Conservation (phyloP, 192 early-diverging fungal species). For the Coemansia sp. region DNA sequence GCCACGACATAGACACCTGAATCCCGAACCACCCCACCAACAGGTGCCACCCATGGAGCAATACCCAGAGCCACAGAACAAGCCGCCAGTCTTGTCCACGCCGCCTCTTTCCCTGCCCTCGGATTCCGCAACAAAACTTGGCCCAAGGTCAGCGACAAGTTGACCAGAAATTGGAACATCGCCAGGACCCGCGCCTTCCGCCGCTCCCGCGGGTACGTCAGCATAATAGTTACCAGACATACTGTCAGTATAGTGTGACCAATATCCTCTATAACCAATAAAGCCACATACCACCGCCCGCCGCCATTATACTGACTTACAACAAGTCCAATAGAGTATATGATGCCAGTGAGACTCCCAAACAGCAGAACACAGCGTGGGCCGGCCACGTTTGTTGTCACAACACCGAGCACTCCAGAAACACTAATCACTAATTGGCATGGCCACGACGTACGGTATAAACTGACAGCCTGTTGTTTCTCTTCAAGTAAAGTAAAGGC, state of each 20-base stretch:
- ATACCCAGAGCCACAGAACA: background rate
- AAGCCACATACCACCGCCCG: constrained; percentile 10
- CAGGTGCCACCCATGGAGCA: constrained; percentile 7
- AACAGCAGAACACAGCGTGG: constrained; percentile 10
- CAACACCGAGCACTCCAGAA: constrained; percentile 11
- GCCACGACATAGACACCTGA: constrained; percentile 32
- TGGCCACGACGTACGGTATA: constrained; percentile 21
- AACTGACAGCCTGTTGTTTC: background rate
- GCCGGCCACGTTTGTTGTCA: constrained; percentile 19
- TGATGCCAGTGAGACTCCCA: background rate
- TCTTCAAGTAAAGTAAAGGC: background rate
- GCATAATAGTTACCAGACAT: constrained; percentile 12
- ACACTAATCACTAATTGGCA: constrained; percentile 12
- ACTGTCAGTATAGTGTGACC: constrained; percentile 18
- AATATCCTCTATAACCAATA: background rate
- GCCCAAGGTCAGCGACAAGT: constrained; percentile 28
- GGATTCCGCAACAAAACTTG: background rate
- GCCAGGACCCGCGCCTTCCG: constrained; percentile 24
- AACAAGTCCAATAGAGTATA: constrained; percentile 1
- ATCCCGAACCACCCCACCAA: constrained; percentile 21
- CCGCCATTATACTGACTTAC: background rate
- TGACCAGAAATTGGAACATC: constrained; percentile 20
- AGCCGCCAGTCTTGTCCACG: constrained; percentile 11
- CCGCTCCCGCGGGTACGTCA: constrained; percentile 34
- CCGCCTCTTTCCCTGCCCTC: background rate